phyloP scores from a whole-genome alignment of 2,329 filamentous ascomycete genomes.

The Aspergillus calidoustus region DNA sequence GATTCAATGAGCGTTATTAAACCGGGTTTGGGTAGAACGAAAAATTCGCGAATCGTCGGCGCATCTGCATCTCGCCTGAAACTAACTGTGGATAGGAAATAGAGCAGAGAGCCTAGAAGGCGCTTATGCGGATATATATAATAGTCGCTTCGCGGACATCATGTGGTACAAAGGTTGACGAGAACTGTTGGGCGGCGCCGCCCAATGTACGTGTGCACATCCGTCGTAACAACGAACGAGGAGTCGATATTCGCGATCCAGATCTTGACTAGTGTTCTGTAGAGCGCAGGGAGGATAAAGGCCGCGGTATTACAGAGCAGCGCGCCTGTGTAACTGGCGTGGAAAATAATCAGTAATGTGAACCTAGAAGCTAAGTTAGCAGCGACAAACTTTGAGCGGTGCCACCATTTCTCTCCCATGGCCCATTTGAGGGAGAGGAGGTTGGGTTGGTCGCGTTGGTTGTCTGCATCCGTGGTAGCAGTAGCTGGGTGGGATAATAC shows the following conservation, averaged over 20 bases:
- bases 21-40: constrained; percentile 61
- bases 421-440: too few relatives aligned
- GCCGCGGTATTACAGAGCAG: constrained; percentile 66
- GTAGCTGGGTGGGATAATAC: too few relatives aligned
- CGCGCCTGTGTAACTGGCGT: constrained; percentile 61
- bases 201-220: constrained; percentile 71
- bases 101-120: constrained; percentile 66
- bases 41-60: constrained; percentile 43
- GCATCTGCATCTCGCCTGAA: not conserved
- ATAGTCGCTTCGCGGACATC: constrained; percentile 62
- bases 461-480: too few relatives aligned
- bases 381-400: constrained; percentile 4
- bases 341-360: not conserved
- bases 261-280: constrained; percentile 66
- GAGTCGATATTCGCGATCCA: constrained; percentile 73
- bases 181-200: constrained; percentile 60
- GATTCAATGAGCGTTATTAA: constrained; percentile 67
- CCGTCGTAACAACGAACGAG: constrained; percentile 66
- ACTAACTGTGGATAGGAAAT: constrained; percentile 54
- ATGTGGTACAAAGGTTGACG: constrained; percentile 65
- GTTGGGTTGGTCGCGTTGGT: too few relatives aligned
- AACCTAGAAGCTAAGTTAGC: not conserved
- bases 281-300: constrained; percentile 68
- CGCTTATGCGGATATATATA: constrained; percentile 67
- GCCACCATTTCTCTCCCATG: constrained; percentile 5